Conservation (phyloP, 805 yeast species). For the Isabelozyma gotoi region DNA sequence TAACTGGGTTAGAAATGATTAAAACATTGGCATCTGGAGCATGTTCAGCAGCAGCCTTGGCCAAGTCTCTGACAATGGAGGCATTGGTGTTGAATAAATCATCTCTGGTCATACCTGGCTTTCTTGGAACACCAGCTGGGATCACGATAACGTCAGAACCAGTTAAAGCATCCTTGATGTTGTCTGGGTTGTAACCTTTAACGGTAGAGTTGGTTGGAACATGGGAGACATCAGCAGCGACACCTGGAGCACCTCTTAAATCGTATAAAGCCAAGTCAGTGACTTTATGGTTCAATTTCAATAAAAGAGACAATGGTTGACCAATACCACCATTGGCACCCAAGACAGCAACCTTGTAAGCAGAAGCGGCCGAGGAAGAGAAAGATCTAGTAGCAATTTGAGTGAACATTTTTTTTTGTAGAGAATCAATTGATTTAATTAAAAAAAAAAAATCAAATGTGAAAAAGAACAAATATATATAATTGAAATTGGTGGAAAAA, state of each 20-base stretch:
- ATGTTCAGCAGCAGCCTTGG: conserved; percentile 77
- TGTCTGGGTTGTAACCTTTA: conserved; percentile 83
- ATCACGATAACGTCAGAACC: conserved; percentile 85
- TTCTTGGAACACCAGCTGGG: conserved; percentile 98
- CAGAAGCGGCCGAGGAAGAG: conserved; percentile 62
- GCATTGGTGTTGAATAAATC: conserved; percentile 96
- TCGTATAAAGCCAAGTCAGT: conserved; percentile 86
- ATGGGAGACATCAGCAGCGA: conserved; percentile 94
- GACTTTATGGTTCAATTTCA: conserved; percentile 87
- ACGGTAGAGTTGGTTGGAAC: conserved; percentile 90
- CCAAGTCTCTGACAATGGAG: conserved; percentile 89
- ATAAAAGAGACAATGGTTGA: conserved; percentile 52
- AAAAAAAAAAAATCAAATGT: background rate
- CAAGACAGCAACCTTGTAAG: conserved; percentile 72
- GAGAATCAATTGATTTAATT: conserved; percentile 3
- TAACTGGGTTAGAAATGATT: conserved; percentile 92
- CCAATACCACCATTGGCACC: conserved; percentile 97
- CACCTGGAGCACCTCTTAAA: conserved; percentile 92
- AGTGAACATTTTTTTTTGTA: conserved; percentile 45
- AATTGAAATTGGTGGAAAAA: background rate
- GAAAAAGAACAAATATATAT: too few species aligned
- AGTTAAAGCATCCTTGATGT: conserved; percentile 64
- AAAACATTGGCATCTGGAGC: conserved; percentile 82
- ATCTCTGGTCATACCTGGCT: conserved; percentile 99
- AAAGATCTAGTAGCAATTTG: conserved; percentile 61